Evolutionary conservation across 23 red algal genomes (phyloP).

Genomic region (Gracilaria domingensis): DNA sequence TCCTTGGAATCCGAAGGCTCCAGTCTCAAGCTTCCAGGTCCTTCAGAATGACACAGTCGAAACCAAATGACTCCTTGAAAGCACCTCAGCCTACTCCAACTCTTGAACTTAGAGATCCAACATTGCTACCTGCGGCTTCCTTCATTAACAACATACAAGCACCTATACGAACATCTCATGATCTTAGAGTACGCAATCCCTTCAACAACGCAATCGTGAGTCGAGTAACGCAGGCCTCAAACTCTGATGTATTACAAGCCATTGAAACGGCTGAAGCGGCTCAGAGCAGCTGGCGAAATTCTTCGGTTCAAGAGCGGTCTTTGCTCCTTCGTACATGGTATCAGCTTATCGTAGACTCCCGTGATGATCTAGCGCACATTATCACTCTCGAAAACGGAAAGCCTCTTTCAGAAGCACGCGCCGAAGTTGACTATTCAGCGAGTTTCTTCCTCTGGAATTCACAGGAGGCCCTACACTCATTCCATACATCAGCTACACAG

Average conservation of each 20-base stretch:
- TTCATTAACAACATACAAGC: constrained; percentile 42
- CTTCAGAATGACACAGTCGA: background rate
- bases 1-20: background rate
- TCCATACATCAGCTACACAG: constrained; percentile 43
- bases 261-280: background rate
- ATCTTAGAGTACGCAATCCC: constrained; percentile 9
- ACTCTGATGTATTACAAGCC: background rate
- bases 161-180: constrained; percentile 19
- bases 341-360: constrained; percentile 60
- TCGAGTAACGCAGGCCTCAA: constrained; percentile 28
- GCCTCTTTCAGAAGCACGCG: constrained; percentile 83
- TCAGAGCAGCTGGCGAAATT: constrained; percentile 57
- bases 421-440: constrained; percentile 85
- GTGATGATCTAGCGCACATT: constrained; percentile 74
- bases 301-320: constrained; percentile 59
- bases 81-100: background rate
- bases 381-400: constrained; percentile 95
- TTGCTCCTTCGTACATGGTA: constrained; percentile 59
- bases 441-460: constrained; percentile 86
- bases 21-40: background rate
- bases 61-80: background rate
- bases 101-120: constrained; percentile 25
- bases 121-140: constrained; percentile 16
- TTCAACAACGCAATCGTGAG: constrained; percentile 26
- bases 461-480: constrained; percentile 52